These are phyloP conservation scores for Mallotus repandus DNA, from an alignment of 441 rosid species.

Conservation along the genomic window DNA sequence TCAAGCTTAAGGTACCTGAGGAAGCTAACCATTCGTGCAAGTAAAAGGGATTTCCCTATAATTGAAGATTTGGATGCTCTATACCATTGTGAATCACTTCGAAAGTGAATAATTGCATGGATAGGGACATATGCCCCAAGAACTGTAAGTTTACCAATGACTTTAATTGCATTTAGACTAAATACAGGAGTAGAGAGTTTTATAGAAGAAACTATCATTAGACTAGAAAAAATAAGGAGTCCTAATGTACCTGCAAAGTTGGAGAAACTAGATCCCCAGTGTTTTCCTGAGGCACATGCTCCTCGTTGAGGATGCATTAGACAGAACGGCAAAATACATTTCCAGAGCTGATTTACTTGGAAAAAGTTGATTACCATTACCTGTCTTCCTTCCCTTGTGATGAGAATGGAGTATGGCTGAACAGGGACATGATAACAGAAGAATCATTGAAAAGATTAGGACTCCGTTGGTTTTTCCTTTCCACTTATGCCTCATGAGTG, in stretches of 20 bases:
- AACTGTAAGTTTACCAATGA: too few relatives aligned
- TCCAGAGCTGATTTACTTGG: neutral
- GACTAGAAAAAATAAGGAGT: too few relatives aligned
- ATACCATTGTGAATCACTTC: conserved; percentile 12
- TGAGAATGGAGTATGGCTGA: neutral
- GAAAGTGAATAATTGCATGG: conserved; percentile 27
- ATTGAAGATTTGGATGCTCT: too few relatives aligned
- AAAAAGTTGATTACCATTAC: neutral
- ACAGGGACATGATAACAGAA: neutral
- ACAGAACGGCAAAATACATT: neutral
- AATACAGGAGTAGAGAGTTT: too few relatives aligned
- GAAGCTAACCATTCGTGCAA: conserved; percentile 23
- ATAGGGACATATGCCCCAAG: neutral
- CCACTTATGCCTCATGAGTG: too few relatives aligned
- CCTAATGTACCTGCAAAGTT: neutral
- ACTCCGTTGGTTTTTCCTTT: too few relatives aligned
- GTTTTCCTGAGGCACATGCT: neutral
- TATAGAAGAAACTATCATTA: too few relatives aligned
- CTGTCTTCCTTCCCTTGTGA: neutral
- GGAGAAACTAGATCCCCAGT: neutral
- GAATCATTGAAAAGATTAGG: too few relatives aligned
- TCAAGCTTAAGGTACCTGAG: conserved; percentile 15
- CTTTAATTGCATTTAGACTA: too few relatives aligned
- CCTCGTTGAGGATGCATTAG: neutral
- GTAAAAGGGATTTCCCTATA: conserved; percentile 15